Evolutionary conservation across 1,139 yeast species (phyloP).

Genomic region (Cylindricascospora bacillispora): DNA sequence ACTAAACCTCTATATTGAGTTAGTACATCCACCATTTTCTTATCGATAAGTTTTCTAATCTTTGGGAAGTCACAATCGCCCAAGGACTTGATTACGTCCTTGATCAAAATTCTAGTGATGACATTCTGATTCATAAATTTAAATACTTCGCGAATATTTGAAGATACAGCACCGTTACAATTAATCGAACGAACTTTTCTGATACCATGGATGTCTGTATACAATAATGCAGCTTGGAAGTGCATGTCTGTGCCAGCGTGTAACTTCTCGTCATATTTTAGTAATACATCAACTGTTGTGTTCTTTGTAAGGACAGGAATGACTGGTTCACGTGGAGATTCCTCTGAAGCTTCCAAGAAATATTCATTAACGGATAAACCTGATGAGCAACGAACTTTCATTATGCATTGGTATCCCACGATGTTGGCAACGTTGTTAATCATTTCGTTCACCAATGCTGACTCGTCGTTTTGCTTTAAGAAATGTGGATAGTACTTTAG

Average conservation of each 20-base stretch:
- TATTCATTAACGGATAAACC: constrained; percentile 80
- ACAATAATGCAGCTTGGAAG: constrained; percentile 82
- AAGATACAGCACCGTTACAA: constrained; percentile 68
- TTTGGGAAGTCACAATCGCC: constrained; percentile 50
- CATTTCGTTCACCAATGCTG: constrained; percentile 50
- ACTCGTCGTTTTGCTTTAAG: constrained; percentile 57
- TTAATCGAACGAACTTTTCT: constrained; percentile 81
- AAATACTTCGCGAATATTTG: constrained; percentile 60
- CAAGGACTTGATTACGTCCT: constrained; percentile 53
- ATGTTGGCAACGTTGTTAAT: constrained; percentile 33
- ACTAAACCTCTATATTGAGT: constrained; percentile 61
- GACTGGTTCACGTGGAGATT: constrained; percentile 43
- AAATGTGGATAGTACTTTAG: constrained; percentile 57
- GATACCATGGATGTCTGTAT: constrained; percentile 64
- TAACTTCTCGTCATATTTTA: constrained; percentile 67
- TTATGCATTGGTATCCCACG: constrained; percentile 67
- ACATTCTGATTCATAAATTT: constrained; percentile 81
- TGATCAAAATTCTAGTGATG: constrained; percentile 53
- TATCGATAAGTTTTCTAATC: constrained; percentile 50
- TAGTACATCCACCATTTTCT: constrained; percentile 57
- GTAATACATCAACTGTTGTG: constrained; percentile 57
- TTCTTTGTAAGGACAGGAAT: constrained; percentile 55
- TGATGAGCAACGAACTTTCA: constrained; percentile 77
- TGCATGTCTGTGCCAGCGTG: constrained; percentile 67
- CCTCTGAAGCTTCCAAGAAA: constrained; percentile 39